Percentiles rank a stretch among this genome's conserved stretches.
Evolutionary conservation across 176 grass and related monocot genomes (phyloP).

Genomic region (bread wheat (Triticum aestivum)): DNA sequence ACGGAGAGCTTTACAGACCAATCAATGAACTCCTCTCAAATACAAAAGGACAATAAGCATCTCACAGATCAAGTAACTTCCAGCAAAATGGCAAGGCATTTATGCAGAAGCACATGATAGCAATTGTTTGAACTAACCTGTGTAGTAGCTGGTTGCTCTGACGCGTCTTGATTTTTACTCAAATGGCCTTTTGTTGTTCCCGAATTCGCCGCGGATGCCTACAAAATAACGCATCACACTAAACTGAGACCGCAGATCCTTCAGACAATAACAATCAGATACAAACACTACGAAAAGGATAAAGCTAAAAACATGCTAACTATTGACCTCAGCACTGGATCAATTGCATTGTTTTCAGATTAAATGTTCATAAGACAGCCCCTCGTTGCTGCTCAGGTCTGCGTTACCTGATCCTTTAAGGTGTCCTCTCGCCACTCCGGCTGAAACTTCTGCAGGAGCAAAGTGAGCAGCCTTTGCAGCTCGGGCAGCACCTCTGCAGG

Average conservation of each 20-base stretch:
- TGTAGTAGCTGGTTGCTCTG: slow-evolving; percentile 29
- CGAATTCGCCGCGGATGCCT: slow-evolving; percentile 11
- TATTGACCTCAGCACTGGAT: neutral
- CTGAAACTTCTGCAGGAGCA: slow-evolving; percentile 94
- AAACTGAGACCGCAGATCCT: neutral
- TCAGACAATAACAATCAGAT: neutral
- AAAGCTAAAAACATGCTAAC: neutral
- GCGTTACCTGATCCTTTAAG: slow-evolving; percentile 61
- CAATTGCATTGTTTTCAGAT: neutral
- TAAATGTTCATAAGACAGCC: neutral
- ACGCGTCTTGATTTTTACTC: slow-evolving; percentile 37
- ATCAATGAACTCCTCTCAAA: neutral
- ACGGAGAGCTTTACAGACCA: neutral
- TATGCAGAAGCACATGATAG: neutral
- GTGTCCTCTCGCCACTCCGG: slow-evolving; percentile 68
- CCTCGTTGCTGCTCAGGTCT: neutral
- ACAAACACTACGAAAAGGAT: neutral
- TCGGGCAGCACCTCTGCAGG: slow-evolving; percentile 62
- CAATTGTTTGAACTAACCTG: slow-evolving; percentile 32
- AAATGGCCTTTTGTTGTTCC: slow-evolving; percentile 16
- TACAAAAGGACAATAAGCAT: neutral
- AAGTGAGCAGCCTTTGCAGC: slow-evolving; percentile 71
- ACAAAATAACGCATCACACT: neutral
- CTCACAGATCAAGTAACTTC: neutral
- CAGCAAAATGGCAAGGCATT: neutral